Percentiles rank a stretch among this genome's conserved stretches.
phyloP scores from a whole-genome alignment of 208 protist genomes.

The Leishmania arabica region DNA sequence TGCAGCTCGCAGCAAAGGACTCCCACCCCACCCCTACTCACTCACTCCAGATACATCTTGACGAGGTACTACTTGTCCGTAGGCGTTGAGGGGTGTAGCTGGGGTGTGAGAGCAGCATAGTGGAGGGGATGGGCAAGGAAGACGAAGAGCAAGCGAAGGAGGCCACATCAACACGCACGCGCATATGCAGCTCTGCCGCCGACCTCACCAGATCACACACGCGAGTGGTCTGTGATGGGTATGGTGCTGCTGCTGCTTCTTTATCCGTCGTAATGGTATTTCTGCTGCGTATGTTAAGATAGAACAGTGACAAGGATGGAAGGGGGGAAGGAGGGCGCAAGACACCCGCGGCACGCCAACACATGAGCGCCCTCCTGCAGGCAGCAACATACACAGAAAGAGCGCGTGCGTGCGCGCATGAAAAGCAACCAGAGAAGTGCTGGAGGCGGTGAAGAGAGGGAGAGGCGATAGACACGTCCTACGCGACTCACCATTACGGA shows the following conservation, averaged over 20 bases:
- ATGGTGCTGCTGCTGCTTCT: not conserved
- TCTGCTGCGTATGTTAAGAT: no score
- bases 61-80: not conserved
- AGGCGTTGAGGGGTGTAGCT: not conserved
- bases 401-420: not conserved
- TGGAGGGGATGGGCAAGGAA: not conserved
- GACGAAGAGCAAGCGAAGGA: not conserved
- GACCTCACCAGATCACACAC: not conserved
- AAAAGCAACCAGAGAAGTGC: slow-evolving; percentile 1
- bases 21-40: not conserved
- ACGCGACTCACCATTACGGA: not conserved
- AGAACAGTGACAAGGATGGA: not conserved
- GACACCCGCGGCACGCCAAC: no score
- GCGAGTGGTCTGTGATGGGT: not conserved
- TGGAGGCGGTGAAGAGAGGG: not conserved
- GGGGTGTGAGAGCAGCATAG: not conserved
- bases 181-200: not conserved
- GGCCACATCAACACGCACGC: not conserved
- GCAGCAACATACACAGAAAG: not conserved
- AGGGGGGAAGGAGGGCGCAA: not conserved
- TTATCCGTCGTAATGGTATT: not conserved
- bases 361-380: not conserved
- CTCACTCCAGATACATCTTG: not conserved
- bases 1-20: not conserved
- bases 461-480: not conserved